Evolutionary conservation across 2,329 filamentous ascomycete genomes (phyloP), one percentile per base, ranked within the genome.

Genomic region (Ciborinia camelliae): DNA sequence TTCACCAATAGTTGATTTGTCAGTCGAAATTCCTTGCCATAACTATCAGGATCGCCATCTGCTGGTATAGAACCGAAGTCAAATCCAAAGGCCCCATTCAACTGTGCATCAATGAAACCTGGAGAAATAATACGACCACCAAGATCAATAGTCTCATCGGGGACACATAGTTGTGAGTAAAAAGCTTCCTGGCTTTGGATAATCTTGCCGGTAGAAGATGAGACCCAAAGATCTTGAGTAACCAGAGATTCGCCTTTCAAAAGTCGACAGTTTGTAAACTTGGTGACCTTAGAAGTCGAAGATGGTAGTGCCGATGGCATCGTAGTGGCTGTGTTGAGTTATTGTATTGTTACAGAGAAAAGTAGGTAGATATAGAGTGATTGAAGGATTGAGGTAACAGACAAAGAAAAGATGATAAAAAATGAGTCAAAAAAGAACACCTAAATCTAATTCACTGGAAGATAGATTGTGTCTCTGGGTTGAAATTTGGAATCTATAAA

Each of bases 31-130:
- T 86, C 87, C 75, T 91, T 89, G 65, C 85, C 84, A 72, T 96
- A 97, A 60, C 84, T 81, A 37, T 81, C 78, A 77, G 84, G 86
- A 71, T 89, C 85, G 15, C 87, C 76, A 72, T 89, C 85, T 20
- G 87, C 76, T n/a, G 90, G 86, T 12, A 92, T 81, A 1, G 87
- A 86, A 3, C 91, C 95, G 76, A 96, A 97, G 79, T 97, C 94
- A 81, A 97, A 96, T 64, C 92, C 92, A 73, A 92, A 94, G 12
- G 90, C 92, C 55, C 93, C 93, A 73, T 97, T 97, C 71, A 97
- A 86, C 77, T 97, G 93, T 61, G 90, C 89, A 70, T 97, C 93
- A 71, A 97, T 95, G 74, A 97, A 83, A 32, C 93, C 93, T 0
- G 93, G 92, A 0, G 90, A 86, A 26, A 97, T 76, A 69, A 97